These are phyloP conservation scores for Phycomyces blakesleeanus DNA, from an alignment of 192 early-diverging fungal genomes.

Conservation along the genomic window DNA sequence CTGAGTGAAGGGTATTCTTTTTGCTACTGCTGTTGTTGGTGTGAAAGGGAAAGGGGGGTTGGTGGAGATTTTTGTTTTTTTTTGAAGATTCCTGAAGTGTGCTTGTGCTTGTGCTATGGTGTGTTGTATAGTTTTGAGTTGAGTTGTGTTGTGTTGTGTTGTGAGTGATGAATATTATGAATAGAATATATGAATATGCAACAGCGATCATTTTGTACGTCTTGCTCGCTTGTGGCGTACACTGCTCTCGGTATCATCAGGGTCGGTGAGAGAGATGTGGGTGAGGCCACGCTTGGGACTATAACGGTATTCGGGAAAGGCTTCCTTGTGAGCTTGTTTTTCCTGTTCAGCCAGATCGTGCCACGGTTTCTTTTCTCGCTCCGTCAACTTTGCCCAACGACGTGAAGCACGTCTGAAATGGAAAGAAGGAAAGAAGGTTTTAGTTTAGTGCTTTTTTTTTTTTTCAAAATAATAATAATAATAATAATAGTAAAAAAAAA, in stretches of 20 bases:
- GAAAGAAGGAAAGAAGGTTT: conserved; percentile 5
- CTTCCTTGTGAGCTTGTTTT: conserved; percentile 29
- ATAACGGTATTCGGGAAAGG: conserved; percentile 30
- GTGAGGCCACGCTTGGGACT: conserved; percentile 11
- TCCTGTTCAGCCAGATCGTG: conserved; percentile 28
- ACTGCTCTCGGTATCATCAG: not conserved
- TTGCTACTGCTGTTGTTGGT: no score
- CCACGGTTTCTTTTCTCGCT: conserved; percentile 30
- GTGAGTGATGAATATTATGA: no score
- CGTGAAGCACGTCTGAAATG: conserved; percentile 22
- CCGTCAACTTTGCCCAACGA: conserved; percentile 22
- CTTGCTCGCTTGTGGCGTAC: not conserved
- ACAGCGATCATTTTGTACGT: not conserved
- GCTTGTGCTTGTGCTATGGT: no score
- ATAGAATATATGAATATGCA: no score
- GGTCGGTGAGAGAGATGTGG: not conserved
- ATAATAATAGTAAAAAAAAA: not conserved
- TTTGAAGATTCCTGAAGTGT: no score
- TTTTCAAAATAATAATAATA: no score
- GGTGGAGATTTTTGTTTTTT: not conserved
- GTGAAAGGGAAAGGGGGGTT: not conserved
- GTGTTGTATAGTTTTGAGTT: no score
- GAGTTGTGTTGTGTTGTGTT: no score
- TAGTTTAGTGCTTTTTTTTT: not conserved
- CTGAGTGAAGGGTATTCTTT: not conserved